A percentile compares a stretch with the other conserved stretches of the same genome.
phyloP scores from a whole-genome alignment of 2,329 filamentous ascomycete species.

The Colletotrichum musae region DNA sequence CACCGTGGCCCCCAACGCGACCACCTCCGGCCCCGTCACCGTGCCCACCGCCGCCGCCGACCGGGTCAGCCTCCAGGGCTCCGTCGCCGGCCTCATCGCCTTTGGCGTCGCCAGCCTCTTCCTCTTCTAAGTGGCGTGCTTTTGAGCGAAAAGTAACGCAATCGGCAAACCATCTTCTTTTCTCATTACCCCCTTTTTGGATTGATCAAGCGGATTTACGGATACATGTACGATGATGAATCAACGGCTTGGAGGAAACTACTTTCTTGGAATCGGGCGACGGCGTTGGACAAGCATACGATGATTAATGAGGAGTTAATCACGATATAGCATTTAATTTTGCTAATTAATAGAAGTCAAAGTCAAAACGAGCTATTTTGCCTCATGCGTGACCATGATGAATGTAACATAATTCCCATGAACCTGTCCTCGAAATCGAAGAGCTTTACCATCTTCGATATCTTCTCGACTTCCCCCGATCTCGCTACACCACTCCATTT shows the following conservation, averaged over 20 bases:
- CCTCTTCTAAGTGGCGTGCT: conserved; percentile 47
- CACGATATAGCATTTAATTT: conserved; percentile 12
- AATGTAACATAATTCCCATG: neutral
- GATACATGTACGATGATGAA: conserved; percentile 23
- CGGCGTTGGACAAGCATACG: conserved; percentile 33
- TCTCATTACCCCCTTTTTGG: neutral
- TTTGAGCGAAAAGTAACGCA: conserved; percentile 4
- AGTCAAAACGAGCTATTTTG: neutral
- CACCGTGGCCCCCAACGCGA: conserved; percentile 46
- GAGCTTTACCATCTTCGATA: neutral
- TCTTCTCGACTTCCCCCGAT: neutral
- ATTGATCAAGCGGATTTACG: neutral
- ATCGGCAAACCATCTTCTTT: neutral
- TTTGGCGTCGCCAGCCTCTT: conserved; percentile 55
- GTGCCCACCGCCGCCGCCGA: conserved; percentile 50
- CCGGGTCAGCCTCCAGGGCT: conserved; percentile 47
- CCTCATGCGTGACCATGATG: neutral
- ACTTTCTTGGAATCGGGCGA: neutral
- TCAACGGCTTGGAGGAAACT: conserved; percentile 16
- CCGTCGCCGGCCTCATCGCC: conserved; percentile 53
- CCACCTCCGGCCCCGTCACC: conserved; percentile 46
- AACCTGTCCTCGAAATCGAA: neutral
- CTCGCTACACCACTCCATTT: too few species aligned
- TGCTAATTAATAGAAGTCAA: conserved; percentile 31
- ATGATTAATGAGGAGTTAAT: conserved; percentile 21